Evolutionary conservation across 2,329 filamentous ascomycete genomes (phyloP), one percentile per base, ranked within the genome.

Genomic region (Penicillium verrucosum): DNA sequence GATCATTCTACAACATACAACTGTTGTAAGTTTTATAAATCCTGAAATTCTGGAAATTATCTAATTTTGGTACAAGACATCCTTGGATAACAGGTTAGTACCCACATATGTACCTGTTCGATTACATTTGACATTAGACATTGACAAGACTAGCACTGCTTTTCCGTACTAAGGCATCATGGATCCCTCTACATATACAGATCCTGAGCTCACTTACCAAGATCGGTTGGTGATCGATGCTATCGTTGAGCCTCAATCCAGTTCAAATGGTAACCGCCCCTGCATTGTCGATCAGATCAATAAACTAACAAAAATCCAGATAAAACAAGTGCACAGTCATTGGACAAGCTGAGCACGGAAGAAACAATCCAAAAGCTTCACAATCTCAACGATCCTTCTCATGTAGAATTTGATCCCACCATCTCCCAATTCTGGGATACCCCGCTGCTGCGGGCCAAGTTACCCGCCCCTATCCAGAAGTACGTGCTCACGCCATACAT

Each of bases 401-500:
- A 75, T 56, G 60, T 73, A n/a, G 65, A 71, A 16, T 85, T 85
- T 63, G 76, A 82, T 58, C 80, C 81, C n/a, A 83, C 81, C 14
- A 74, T 85, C 30, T 82, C 84, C 62, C 75, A 78, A 42, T 73
- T 75, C 21, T 79, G 78, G 74, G 83, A 85, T 62, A 72, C 77
- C 30, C 73, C 76, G 34, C 72, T 80, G 55, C 73, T 83, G 23
- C 66, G 71, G 27, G 60, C 58, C 11, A 69, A 66, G 43, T 62
- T 74, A 27, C 71, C 76, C 5, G 57, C 62, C 1, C 51, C 70
- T n/a, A 40, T 83, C 44, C 74, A 82, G 67, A 72, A 73, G 40
- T 79, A 80, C 59, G 27, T 87, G 2, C 74, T 90, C 18, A 75
- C 80, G 40, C 83, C 85, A 0, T 90, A 89, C 69, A 75, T 86